Base-by-base conservation (phyloP, 306 rosid genomes). In the Casuarina glauca region DNA sequence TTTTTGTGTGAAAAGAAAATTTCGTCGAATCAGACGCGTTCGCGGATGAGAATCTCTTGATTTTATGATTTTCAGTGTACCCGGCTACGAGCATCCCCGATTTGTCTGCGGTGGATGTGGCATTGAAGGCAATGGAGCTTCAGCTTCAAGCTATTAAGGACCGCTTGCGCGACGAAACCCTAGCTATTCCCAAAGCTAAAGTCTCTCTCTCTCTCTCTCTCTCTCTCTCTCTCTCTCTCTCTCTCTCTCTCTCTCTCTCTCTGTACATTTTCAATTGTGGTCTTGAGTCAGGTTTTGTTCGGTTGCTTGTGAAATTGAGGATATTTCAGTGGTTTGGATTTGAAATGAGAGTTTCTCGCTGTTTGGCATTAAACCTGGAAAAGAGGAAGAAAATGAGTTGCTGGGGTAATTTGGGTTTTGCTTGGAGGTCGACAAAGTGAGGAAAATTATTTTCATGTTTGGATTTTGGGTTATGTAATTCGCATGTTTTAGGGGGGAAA, bases 111-210 rank as follows among this genome's bases (percentile, higher is more conserved):
- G 86, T 94, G 73, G 98, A 92, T 64, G 82, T 90, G 42, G 84
- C 93, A 3, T 79, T 92, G 81, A 90, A 68, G 75, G 90, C 87
- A 4, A 87, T 92, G 93, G 98, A 94, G 89, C 85, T 92, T 80
- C 97, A 94, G 89, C 91, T 92, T 9, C 93, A 92, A 81, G 86
- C 87, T 20, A 90, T 94, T 85, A 90, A 92, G 87, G 96, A 86
- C 48, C 90, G 90, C 9, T 78, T 94, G 75, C 92, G 91, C 13
- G 95, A 92, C 73, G 97, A 94, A 80, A 86, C 89, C 13, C 87
- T 84, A 76, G 95, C 97, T 20, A 92, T 94, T 78, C 95, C 97
- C 19, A 94, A 92, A 89, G 90, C 94, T 15, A 90, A 92, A 84
- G 98, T 83, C 81, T n/a, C 10, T 16, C 51, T 68, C 9, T 50